Conservation (phyloP, 352 stramenopile species). For the Nothophytophthora sp. region DNA sequence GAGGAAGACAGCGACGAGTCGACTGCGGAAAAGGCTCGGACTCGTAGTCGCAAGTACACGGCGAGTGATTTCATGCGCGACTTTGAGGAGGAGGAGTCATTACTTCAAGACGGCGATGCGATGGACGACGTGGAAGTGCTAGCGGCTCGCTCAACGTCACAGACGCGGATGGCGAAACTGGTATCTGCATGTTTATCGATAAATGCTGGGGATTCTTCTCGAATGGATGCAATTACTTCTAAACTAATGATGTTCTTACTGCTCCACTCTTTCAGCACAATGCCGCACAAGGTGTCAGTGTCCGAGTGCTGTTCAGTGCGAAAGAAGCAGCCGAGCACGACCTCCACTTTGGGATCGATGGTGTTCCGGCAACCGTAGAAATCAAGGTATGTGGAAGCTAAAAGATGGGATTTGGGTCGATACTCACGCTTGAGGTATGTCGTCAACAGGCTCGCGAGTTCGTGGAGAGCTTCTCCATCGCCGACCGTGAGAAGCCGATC, state of each 20-base stretch:
- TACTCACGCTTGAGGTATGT: neutral
- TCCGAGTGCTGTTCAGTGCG: slow-evolving; percentile 60
- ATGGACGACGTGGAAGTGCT: slow-evolving; percentile 13
- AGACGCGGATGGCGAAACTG: slow-evolving; percentile 17
- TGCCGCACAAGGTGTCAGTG: slow-evolving; percentile 23
- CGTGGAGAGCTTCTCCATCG: slow-evolving; percentile 40
- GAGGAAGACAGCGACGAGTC: slow-evolving; percentile 55
- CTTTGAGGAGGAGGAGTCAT: slow-evolving; percentile 68
- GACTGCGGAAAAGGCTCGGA: slow-evolving; percentile 27
- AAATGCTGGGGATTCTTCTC: too few species aligned
- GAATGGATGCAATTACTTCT: neutral
- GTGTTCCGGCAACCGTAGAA: slow-evolving; percentile 54
- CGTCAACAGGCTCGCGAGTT: slow-evolving; percentile 46
- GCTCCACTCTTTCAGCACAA: slow-evolving; percentile 5
- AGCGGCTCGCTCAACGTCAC: slow-evolving; percentile 18
- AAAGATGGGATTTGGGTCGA: neutral
- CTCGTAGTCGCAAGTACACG: slow-evolving; percentile 67
- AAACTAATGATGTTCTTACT: neutral
- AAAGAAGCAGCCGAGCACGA: slow-evolving; percentile 63
- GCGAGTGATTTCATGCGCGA: slow-evolving; percentile 80
- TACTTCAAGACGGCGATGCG: slow-evolving; percentile 29
- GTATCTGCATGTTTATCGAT: slow-evolving; percentile 6
- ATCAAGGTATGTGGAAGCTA: slow-evolving; percentile 43
- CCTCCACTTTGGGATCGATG: slow-evolving; percentile 66
- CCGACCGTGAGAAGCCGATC: slow-evolving; percentile 35